These are phyloP conservation scores for Petrea volubilis DNA, from an alignment of 257 asterid species.

Conservation along the genomic window DNA sequence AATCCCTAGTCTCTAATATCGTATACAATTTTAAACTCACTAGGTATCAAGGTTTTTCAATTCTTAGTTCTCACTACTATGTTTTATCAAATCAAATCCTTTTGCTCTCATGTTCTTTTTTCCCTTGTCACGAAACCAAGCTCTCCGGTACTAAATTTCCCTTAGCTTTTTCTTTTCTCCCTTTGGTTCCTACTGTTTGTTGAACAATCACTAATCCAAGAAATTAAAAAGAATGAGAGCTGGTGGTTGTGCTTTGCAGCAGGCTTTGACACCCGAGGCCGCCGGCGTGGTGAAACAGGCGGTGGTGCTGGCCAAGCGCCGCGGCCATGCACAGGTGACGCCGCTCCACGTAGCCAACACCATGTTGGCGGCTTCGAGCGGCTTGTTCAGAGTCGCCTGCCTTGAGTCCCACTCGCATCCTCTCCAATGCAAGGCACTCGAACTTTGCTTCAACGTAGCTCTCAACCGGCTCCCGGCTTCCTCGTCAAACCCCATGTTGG, in stretches of 20 bases:
- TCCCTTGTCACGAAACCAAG: conserved; percentile 26
- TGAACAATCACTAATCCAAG: conserved; percentile 2
- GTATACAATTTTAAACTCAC: conserved; percentile 6
- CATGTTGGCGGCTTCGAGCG: conserved; percentile 63
- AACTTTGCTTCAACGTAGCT: conserved; percentile 93
- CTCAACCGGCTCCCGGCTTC: conserved; percentile 83
- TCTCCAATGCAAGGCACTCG: conserved; percentile 89
- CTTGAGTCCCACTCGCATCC: conserved; percentile 81
- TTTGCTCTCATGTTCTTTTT: not conserved
- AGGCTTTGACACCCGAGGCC: conserved; percentile 64
- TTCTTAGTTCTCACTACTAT: not conserved
- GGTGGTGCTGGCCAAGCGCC: conserved; percentile 62
- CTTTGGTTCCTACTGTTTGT: conserved; percentile 1
- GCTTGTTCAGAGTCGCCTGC: conserved; percentile 66
- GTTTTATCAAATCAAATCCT: not conserved
- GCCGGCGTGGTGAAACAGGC: conserved; percentile 69
- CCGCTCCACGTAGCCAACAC: conserved; percentile 89
- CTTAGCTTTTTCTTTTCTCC: conserved; percentile 13
- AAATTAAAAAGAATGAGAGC: conserved; percentile 51
- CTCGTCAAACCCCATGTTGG: conserved; percentile 42
- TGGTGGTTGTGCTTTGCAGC: conserved; percentile 70
- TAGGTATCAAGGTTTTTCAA: not conserved
- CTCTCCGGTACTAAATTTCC: conserved; percentile 1
- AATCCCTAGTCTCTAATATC: not conserved
- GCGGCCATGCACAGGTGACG: conserved; percentile 94